Evolutionary conservation across 768 basidiomycete genomes (phyloP), one percentile per base, ranked within the genome.

Genomic region (Glaciozyma martinii): DNA sequence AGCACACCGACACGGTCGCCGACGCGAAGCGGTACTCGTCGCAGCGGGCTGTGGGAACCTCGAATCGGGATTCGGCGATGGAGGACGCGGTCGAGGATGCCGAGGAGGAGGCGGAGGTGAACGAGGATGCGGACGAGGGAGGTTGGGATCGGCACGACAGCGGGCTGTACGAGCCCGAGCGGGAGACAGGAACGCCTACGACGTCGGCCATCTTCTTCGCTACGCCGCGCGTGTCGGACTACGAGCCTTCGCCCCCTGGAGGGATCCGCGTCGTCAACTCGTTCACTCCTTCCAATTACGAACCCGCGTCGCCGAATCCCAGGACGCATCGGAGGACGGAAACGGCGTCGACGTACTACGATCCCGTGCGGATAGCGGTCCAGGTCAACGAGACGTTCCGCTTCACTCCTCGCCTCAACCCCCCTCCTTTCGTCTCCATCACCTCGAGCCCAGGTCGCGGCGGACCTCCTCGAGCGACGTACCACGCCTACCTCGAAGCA

Each of bases 351-450:
- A 33, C 16, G 55, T 65, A 47, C 44, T 30, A 30, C 33, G 59
- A 66, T 15, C 68, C 67, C 18, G 47, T 68, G 6, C 37, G 53
- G 21, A 64, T 70, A 15, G 42, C 44, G 47, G 32, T 70, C 27
- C 19, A 55, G 30, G 66, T 67, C 27, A 58, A 61, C 30, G 56
- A 65, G 16, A 67, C 67, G 8, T 68, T 74, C 56, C 69, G 68
- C 33, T 74, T 72, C 53, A 69, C 70, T 1, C 67, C 68, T 5
- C 53, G 53, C 1, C 46, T 71, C n/a, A 56, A 63, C 30, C 66
- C 66, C 5, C 63, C 72, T 8, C 70, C 72, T 4, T 68, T 65
- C 55, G 68, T 59, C 19, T 32, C 64, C 21, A 65, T 65, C 60
- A 61, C 61, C 18, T 60, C 64, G 2, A 70, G 66, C 5, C 68